These are phyloP conservation scores for Halophytophthora batemanensis DNA, from an alignment of 352 stramenopile genomes.

Conservation along the genomic window DNA sequence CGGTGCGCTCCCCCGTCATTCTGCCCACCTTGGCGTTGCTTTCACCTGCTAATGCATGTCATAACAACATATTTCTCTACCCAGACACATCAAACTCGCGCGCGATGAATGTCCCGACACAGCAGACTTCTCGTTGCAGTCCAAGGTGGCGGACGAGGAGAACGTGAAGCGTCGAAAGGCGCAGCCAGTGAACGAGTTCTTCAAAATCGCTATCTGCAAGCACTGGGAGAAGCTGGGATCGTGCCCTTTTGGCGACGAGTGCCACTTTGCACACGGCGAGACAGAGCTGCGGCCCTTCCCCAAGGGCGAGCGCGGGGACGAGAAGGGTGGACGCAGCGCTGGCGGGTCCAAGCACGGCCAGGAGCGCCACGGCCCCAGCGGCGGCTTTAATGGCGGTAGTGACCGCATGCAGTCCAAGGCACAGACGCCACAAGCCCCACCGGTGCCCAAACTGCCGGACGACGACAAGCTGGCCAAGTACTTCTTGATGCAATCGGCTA, in stretches of 20 bases:
- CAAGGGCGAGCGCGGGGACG: conserved; percentile 62
- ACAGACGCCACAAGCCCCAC: conserved; percentile 1
- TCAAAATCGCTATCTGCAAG: conserved; percentile 97
- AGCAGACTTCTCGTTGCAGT: conserved; percentile 93
- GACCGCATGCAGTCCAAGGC: conserved; percentile 2
- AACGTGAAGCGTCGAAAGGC: conserved; percentile 83
- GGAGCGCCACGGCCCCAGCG: conserved; percentile 3
- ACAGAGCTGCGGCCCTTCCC: conserved; percentile 89
- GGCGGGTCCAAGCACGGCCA: conserved; percentile 11
- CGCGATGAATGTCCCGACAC: conserved; percentile 91
- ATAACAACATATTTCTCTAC: not conserved
- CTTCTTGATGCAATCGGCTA: conserved; percentile 75
- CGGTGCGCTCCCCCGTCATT: conserved; percentile 16
- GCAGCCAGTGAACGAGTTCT: conserved; percentile 95
- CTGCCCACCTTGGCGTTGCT: not conserved
- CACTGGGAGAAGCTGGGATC: conserved; percentile 94
- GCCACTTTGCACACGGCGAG: conserved; percentile 96
- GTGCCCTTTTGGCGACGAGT: conserved; percentile 96
- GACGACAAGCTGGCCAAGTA: conserved; percentile 80
- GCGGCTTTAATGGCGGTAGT: conserved; percentile 8
- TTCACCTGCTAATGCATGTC: not conserved
- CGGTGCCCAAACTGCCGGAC: conserved; percentile 48
- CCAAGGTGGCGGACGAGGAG: conserved; percentile 90
- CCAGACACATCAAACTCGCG: conserved; percentile 92
- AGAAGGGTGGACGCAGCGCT: conserved; percentile 6